Percentiles rank a stretch among this genome's conserved stretches.
Evolutionary conservation across 1,284 basidiomycete genomes (phyloP).

Genomic region (Neotropicomus parvogracilis): DNA sequence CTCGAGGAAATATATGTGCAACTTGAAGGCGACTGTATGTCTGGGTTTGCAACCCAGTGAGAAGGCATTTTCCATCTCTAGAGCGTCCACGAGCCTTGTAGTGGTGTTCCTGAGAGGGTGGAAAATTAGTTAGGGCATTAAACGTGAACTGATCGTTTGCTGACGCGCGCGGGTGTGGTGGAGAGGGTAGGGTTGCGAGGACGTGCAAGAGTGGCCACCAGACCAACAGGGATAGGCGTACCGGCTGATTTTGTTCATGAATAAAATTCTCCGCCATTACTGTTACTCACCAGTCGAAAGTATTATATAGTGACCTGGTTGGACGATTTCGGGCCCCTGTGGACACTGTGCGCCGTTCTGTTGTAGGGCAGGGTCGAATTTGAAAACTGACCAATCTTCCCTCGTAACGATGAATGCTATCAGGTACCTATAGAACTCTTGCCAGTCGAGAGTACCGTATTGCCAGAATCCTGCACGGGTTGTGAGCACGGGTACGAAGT

Average conservation of each 20-base stretch:
- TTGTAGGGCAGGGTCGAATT: background rate
- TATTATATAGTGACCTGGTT: background rate
- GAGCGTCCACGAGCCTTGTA: background rate
- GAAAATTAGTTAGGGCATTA: background rate
- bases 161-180: background rate
- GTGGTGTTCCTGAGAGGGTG: background rate
- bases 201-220: background rate
- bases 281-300: background rate
- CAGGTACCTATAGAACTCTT: background rate
- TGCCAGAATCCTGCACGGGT: slow-evolving; percentile 1
- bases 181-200: background rate
- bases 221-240: background rate
- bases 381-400: background rate
- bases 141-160: background rate
- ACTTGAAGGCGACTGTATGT: background rate
- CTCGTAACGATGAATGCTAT: background rate
- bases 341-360: background rate
- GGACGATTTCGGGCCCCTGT: background rate
- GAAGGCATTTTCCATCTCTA: slow-evolving; percentile 4
- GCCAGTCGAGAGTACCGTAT: slow-evolving; percentile 1
- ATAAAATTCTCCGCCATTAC: background rate
- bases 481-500: background rate
- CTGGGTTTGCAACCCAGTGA: background rate
- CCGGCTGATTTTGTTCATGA: background rate
- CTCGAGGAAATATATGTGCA: slow-evolving; percentile 2